These are phyloP conservation scores for Dactylellina parvicollis DNA, from an alignment of 2,329 filamentous ascomycete species.

Conservation along the genomic window DNA sequence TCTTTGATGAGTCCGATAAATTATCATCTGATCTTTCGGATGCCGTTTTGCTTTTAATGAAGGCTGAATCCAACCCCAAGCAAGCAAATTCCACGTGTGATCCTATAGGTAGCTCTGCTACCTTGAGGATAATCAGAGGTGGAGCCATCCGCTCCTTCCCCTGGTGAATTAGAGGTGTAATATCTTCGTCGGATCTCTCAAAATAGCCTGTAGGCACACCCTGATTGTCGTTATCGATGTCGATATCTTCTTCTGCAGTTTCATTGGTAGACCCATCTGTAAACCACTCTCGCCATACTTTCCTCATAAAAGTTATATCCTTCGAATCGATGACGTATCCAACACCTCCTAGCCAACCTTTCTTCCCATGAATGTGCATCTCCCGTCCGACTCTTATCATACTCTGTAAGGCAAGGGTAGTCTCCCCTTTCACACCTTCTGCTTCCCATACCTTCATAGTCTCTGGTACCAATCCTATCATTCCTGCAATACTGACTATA, in stretches of 20 bases:
- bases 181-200: slow-evolving; percentile 55
- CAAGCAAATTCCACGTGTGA: slow-evolving; percentile 80
- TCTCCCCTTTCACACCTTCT: slow-evolving; percentile 68
- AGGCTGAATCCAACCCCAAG: slow-evolving; percentile 53
- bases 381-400: slow-evolving; percentile 82
- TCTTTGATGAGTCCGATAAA: background rate
- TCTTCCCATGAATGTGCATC: slow-evolving; percentile 68
- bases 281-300: slow-evolving; percentile 56
- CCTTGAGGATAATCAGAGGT: slow-evolving; percentile 78
- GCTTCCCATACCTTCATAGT: slow-evolving; percentile 70
- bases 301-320: slow-evolving; percentile 53
- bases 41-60: slow-evolving; percentile 23
- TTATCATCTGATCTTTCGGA: slow-evolving; percentile 7
- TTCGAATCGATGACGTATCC: slow-evolving; percentile 67
- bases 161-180: slow-evolving; percentile 57
- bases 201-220: slow-evolving; percentile 60
- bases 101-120: slow-evolving; percentile 77
- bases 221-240: slow-evolving; percentile 60
- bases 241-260: slow-evolving; percentile 58
- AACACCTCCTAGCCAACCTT: slow-evolving; percentile 78
- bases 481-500: slow-evolving; percentile 79
- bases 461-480: slow-evolving; percentile 85
- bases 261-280: slow-evolving; percentile 58
- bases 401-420: slow-evolving; percentile 83
- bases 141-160: slow-evolving; percentile 63